Evolutionary conservation across 495 filamentous ascomycete species (phyloP).

Genomic region (Glarea lozoyensis): DNA sequence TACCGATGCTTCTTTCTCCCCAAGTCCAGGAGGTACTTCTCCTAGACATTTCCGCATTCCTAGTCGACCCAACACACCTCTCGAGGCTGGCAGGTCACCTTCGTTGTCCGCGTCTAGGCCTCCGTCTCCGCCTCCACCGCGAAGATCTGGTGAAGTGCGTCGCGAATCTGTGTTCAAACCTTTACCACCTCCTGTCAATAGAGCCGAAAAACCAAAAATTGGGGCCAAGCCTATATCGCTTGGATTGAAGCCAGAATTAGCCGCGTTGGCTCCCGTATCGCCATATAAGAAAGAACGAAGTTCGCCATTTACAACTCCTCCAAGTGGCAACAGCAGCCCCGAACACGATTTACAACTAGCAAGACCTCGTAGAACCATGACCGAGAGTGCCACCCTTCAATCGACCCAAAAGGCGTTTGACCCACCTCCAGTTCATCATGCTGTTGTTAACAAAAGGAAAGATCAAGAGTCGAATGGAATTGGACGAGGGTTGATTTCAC

Average conservation of each 20-base stretch:
- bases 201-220: conserved; percentile 75
- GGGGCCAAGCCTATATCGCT: conserved; percentile 34
- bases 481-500: conserved; percentile 20
- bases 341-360: conserved; percentile 35
- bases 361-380: conserved; percentile 12
- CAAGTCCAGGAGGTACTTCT: conserved; percentile 39
- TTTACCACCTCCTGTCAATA: conserved; percentile 65
- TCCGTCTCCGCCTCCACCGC: conserved; percentile 44
- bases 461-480: conserved; percentile 30
- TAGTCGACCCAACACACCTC: conserved; percentile 41
- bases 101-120: conserved; percentile 31
- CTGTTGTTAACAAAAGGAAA: conserved; percentile 23
- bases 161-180: conserved; percentile 31
- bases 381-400: neutral
- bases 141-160: conserved; percentile 41
- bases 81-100: conserved; percentile 35
- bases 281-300: conserved; percentile 36
- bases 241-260: conserved; percentile 19
- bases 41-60: conserved; percentile 43
- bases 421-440: conserved; percentile 40
- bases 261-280: conserved; percentile 12
- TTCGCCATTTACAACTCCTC: conserved; percentile 88
- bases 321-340: conserved; percentile 61
- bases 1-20: conserved; percentile 36
- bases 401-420: conserved; percentile 25